phyloP scores from a whole-genome alignment of 305 asterid species.

The Rubia peregrina region DNA sequence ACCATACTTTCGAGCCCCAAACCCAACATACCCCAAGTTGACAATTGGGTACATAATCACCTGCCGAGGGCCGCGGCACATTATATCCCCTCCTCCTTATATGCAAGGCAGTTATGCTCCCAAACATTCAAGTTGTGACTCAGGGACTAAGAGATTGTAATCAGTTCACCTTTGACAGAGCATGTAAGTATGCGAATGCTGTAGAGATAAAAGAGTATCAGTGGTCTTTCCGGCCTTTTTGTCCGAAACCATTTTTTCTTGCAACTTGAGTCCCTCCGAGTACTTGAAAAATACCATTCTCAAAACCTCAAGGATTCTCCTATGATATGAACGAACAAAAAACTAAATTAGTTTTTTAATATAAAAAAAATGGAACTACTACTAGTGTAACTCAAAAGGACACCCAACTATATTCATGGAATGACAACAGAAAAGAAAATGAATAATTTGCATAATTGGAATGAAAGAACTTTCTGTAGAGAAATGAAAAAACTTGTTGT shows the following conservation, averaged over 20 bases:
- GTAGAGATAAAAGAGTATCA: constrained; percentile 56
- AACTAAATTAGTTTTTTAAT: too few species aligned
- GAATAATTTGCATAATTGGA: too few species aligned
- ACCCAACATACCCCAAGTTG: constrained; percentile 50
- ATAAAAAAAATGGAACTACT: too few species aligned
- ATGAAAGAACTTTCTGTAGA: too few species aligned
- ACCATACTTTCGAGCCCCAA: constrained; percentile 68
- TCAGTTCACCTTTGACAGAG: constrained; percentile 67
- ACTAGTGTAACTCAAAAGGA: too few species aligned
- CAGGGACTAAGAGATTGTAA: constrained; percentile 51
- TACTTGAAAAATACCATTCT: constrained; percentile 61
- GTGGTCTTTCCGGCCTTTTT: constrained; percentile 45
- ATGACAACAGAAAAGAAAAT: too few species aligned
- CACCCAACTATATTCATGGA: too few species aligned
- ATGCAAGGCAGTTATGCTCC: constrained; percentile 77
- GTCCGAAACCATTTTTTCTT: constrained; percentile 50
- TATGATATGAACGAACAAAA: too few species aligned
- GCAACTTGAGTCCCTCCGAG: constrained; percentile 60
- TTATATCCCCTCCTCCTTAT: constrained; percentile 79
- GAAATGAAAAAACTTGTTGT: too few species aligned
- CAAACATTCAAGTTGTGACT: constrained; percentile 52
- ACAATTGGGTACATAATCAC: constrained; percentile 70
- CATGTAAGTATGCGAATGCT: constrained; percentile 82
- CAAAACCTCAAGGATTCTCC: constrained; percentile 56
- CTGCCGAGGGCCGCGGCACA: constrained; percentile 76